Base-by-base conservation (phyloP, 306 rosid genomes). In the peach (Prunus persica) region DNA sequence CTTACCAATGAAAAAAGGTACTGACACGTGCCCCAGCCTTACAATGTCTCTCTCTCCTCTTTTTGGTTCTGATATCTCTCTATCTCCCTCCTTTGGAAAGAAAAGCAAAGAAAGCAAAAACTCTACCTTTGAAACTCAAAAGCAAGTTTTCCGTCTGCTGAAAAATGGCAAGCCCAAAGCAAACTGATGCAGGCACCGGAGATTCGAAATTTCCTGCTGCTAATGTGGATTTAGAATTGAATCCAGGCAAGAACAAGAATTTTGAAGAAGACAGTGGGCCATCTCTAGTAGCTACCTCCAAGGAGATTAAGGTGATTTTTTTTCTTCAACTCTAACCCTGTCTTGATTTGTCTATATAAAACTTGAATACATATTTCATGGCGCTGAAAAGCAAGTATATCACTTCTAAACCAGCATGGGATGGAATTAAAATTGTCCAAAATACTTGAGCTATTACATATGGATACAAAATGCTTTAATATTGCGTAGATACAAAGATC, bases 251-350 rank as follows among this genome's bases (percentile, higher is more conserved):
- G 1, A 76, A 82, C 46, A 82, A 72, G 24, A 57, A 78, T 6
- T 79, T 83, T 56, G 51, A 88, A 32, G 82, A 78, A 69, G 90
- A 92, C 79, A 82, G 86, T 47, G 3, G 50, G 30, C 87, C 90
- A 28, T 82, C 88, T 34, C 72, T 87, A 76, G 81, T 86, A 24
- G 85, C 85, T 72, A 73, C 78, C 81, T 69, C 89, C 62, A 80
- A 76, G 85, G 90, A 83, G 67, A 72, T 28, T 15, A 78, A 84
- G 93, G 95, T 85, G 74, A 38, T 41, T 63, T 76, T 15, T 22
- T 49, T 70, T 14, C 57, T 74, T 14, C 57, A 46, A 34, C 66
- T 20, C 69, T 47, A 32, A 65, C 13, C 4, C 32, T 43, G 55
- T 38, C 16, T 22, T 62, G 61, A 76, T 60, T 15, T 3, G 30